These are phyloP conservation scores for Podospora pseudocomata DNA, from an alignment of 495 filamentous ascomycete species.

Conservation along the genomic window DNA sequence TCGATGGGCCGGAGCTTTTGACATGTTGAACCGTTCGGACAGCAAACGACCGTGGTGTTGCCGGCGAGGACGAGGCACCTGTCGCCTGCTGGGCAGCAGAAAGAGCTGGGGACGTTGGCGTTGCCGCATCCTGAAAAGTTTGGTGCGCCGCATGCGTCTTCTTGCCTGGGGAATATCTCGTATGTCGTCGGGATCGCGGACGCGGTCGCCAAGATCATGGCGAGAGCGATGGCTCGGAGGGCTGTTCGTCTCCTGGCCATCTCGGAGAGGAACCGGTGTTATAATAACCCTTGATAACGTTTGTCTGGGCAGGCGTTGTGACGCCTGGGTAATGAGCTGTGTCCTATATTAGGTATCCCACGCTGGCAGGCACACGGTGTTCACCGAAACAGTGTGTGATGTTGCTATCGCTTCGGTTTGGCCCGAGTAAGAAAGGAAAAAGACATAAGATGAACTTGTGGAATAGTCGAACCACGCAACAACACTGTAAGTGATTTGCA, in stretches of 20 bases:
- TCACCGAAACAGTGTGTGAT: not conserved
- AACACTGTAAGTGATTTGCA: slow-evolving; percentile 1
- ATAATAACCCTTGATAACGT: not conserved
- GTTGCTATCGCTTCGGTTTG: not conserved
- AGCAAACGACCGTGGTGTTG: slow-evolving; percentile 71
- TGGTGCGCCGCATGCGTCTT: slow-evolving; percentile 23
- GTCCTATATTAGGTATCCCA: not conserved
- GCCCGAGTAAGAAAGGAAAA: not conserved
- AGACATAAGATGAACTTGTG: not conserved
- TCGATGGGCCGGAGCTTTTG: slow-evolving; percentile 62
- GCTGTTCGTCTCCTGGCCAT: slow-evolving; percentile 21
- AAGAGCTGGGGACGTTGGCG: slow-evolving; percentile 58
- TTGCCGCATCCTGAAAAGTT: slow-evolving; percentile 48
- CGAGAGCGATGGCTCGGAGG: slow-evolving; percentile 30
- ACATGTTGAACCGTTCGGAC: slow-evolving; percentile 62
- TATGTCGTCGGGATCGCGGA: slow-evolving; percentile 31
- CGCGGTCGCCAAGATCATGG: slow-evolving; percentile 28
- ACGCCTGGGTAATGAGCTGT: not conserved
- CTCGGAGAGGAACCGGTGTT: not conserved
- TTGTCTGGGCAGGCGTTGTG: not conserved
- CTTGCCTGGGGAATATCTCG: slow-evolving; percentile 35
- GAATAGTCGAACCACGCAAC: not conserved
- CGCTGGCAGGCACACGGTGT: not conserved
- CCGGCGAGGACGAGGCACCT: slow-evolving; percentile 64
- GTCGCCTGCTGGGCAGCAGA: slow-evolving; percentile 67